Conservation (phyloP, 179 eudicot genomes). For the Spinacia oleracea region DNA sequence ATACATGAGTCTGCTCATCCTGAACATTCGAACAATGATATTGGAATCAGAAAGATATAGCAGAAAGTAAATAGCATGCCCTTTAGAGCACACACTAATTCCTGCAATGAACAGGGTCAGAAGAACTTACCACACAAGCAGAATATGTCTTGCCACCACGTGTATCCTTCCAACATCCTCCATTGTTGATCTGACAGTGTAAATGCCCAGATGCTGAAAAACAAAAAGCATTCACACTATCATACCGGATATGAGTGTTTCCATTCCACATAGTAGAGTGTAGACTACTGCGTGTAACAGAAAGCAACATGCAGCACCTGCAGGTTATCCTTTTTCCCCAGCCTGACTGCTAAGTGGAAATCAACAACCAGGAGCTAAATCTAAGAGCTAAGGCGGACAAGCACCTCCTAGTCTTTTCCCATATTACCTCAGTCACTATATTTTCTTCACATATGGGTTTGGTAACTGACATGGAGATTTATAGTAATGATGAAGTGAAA, state of each 20-base stretch:
- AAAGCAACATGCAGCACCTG: background rate
- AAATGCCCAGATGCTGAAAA: constrained; percentile 66
- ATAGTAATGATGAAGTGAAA: background rate
- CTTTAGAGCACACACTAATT: background rate
- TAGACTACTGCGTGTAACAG: background rate
- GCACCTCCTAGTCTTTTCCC: background rate
- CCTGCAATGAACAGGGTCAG: background rate
- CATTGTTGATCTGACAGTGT: constrained; percentile 75
- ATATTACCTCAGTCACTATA: background rate
- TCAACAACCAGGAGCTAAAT: background rate
- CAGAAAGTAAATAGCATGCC: background rate
- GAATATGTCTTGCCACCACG: constrained; percentile 73
- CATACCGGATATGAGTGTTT: background rate
- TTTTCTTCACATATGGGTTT: background rate
- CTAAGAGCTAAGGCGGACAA: background rate
- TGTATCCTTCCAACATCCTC: constrained; percentile 85
- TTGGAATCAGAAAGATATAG: constrained; percentile 13
- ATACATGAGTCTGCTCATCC: constrained; percentile 62
- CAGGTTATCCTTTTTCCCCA: background rate
- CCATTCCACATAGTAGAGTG: background rate
- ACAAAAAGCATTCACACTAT: background rate
- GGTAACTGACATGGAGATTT: background rate
- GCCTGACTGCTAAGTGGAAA: background rate
- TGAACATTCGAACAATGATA: constrained; percentile 12
- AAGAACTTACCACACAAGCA: constrained; percentile 70